These are phyloP conservation scores for Vishniacozyma victoriae DNA, from an alignment of 768 basidiomycete genomes.

Conservation along the genomic window DNA sequence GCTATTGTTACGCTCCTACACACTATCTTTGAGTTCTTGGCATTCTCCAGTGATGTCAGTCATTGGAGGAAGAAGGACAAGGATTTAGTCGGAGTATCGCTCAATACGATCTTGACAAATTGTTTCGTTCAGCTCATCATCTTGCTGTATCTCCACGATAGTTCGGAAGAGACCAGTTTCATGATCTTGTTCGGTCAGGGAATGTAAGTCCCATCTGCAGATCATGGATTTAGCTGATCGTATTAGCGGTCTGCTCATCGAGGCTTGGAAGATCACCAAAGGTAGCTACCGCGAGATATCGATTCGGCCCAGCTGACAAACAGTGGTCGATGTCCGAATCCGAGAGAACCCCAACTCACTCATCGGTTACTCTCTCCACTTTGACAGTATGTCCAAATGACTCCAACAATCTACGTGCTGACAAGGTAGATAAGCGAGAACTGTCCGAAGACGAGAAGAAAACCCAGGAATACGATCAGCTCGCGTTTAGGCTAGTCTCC, in stretches of 20 bases:
- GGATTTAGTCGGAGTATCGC: conserved; percentile 89
- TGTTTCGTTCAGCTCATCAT: conserved; percentile 77
- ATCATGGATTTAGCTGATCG: conserved; percentile 3
- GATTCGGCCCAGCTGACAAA: conserved; percentile 51
- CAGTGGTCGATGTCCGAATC: conserved; percentile 81
- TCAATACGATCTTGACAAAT: conserved; percentile 81
- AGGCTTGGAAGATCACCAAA: conserved; percentile 80
- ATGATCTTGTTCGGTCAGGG: conserved; percentile 73
- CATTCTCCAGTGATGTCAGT: conserved; percentile 88
- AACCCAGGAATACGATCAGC: conserved; percentile 89
- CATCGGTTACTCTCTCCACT: conserved; percentile 71
- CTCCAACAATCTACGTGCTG: too few species aligned
- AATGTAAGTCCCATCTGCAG: conserved; percentile 21
- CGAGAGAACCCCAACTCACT: conserved; percentile 58
- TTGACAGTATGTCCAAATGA: conserved; percentile 59
- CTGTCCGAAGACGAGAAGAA: conserved; percentile 95
- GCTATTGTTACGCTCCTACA: conserved; percentile 81
- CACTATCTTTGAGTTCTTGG: conserved; percentile 86
- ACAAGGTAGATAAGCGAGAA: conserved; percentile 81
- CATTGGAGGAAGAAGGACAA: conserved; percentile 88
- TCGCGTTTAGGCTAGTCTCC: conserved; percentile 92
- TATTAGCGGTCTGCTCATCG: conserved; percentile 49
- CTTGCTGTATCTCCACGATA: conserved; percentile 88
- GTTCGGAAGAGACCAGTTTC: conserved; percentile 91
- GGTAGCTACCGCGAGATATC: conserved; percentile 4